Evolutionary conservation across 768 basidiomycete genomes (phyloP).

Genomic region (Leccinum disarticulatum): DNA sequence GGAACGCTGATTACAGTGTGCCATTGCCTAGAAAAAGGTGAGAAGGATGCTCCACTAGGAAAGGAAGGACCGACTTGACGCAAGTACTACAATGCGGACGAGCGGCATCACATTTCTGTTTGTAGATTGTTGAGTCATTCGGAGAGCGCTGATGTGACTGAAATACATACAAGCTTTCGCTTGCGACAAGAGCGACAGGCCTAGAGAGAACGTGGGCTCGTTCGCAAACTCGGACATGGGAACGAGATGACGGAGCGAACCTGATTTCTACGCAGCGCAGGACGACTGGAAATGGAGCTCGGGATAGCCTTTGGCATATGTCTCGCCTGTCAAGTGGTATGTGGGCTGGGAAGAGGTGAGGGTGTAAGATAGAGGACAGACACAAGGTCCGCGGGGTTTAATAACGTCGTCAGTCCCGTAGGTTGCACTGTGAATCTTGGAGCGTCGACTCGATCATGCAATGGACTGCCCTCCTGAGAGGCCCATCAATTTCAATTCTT

Average conservation of each 20-base stretch:
- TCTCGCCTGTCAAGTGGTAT: conserved; percentile 1
- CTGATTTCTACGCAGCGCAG: conserved; percentile 79
- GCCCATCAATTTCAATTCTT: conserved; percentile 16
- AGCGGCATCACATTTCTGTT: conserved; percentile 84
- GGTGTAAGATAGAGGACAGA: neutral
- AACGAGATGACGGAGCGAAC: conserved; percentile 34
- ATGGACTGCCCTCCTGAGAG: neutral
- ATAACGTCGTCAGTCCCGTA: neutral
- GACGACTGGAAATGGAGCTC: conserved; percentile 41
- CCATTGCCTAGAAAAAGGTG: conserved; percentile 59
- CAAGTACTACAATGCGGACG: conserved; percentile 86
- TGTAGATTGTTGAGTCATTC: conserved; percentile 8
- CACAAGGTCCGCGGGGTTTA: neutral
- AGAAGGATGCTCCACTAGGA: conserved; percentile 2
- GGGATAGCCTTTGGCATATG: conserved; percentile 68
- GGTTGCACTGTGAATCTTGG: neutral
- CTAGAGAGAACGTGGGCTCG: conserved; percentile 34
- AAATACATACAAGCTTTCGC: conserved; percentile 69
- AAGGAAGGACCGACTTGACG: conserved; percentile 59
- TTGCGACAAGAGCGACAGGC: conserved; percentile 83
- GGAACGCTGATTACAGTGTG: conserved; percentile 80
- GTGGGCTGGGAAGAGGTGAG: neutral
- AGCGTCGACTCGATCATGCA: neutral
- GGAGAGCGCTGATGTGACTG: neutral
- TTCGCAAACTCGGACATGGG: conserved; percentile 7